Evolutionary conservation across 1,284 basidiomycete species (phyloP).

Genomic region (Exobasidium cylindrosporum): DNA sequence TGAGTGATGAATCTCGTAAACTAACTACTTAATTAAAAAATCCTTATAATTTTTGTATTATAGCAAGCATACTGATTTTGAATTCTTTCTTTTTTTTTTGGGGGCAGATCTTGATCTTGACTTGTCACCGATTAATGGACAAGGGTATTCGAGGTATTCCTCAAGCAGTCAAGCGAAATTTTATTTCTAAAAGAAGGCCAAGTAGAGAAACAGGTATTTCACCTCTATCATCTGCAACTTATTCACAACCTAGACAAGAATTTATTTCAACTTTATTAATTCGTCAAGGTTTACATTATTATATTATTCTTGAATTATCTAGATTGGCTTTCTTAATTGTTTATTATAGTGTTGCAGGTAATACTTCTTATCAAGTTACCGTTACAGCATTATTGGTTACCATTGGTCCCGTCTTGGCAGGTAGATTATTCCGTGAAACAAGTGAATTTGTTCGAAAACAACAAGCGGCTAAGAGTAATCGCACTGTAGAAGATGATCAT

Average conservation of each 20-base stretch:
- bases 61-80: too few species aligned
- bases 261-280: not conserved
- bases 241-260: not conserved
- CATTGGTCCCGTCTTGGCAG: not conserved
- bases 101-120: not conserved
- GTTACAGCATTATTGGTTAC: not conserved
- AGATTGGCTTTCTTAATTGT: conserved; percentile 6
- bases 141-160: not conserved
- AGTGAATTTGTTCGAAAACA: not conserved
- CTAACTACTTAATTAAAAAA: too few species aligned
- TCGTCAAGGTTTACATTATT: not conserved
- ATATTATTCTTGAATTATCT: not conserved
- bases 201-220: not conserved
- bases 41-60: too few species aligned
- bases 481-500: too few species aligned
- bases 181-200: not conserved
- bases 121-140: not conserved
- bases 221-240: not conserved
- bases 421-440: conserved; percentile 1
- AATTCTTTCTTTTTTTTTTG: too few species aligned
- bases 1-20: too few species aligned
- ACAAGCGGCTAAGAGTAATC: too few species aligned
- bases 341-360: not conserved
- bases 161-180: too few species aligned
- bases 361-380: not conserved